phyloP scores from a whole-genome alignment of 805 yeast genomes.

The Wickerhamomyces bovis region DNA sequence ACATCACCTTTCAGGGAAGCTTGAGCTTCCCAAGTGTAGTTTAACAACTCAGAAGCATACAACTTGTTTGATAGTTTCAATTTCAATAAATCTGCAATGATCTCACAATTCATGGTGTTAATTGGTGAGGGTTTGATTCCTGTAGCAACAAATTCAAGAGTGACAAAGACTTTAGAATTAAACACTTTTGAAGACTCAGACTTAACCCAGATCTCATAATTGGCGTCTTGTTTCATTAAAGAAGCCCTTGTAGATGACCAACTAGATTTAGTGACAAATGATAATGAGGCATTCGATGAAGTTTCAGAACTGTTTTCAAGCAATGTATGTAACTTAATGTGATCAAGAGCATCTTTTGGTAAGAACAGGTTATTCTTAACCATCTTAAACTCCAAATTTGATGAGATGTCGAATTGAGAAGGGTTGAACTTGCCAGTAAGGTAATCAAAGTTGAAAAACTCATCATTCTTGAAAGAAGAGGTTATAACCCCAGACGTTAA shows the following conservation, averaged over 20 bases:
- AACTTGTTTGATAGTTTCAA: slow-evolving; percentile 33
- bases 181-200: slow-evolving; percentile 26
- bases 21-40: slow-evolving; percentile 49
- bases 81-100: slow-evolving; percentile 44
- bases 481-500: neutral
- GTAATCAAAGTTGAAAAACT: slow-evolving; percentile 41
- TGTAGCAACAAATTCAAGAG: slow-evolving; percentile 39
- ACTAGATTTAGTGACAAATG: slow-evolving; percentile 28
- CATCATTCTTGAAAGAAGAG: slow-evolving; percentile 25
- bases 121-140: slow-evolving; percentile 28
- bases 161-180: slow-evolving; percentile 31
- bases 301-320: slow-evolving; percentile 21
- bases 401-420: neutral
- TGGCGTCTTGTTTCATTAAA: slow-evolving; percentile 28
- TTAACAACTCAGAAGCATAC: slow-evolving; percentile 50
- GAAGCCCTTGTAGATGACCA: slow-evolving; percentile 28
- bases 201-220: slow-evolving; percentile 49
- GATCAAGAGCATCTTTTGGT: slow-evolving; percentile 27
- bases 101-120: slow-evolving; percentile 44
- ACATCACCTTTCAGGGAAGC: slow-evolving; percentile 52
- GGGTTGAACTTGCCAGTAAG: slow-evolving; percentile 12
- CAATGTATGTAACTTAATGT: slow-evolving; percentile 18
- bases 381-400: slow-evolving; percentile 1
- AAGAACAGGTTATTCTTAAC: slow-evolving; percentile 30
- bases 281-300: slow-evolving; percentile 27